Conservation (phyloP, 768 basidiomycete species). For the Naematelia encephala region DNA sequence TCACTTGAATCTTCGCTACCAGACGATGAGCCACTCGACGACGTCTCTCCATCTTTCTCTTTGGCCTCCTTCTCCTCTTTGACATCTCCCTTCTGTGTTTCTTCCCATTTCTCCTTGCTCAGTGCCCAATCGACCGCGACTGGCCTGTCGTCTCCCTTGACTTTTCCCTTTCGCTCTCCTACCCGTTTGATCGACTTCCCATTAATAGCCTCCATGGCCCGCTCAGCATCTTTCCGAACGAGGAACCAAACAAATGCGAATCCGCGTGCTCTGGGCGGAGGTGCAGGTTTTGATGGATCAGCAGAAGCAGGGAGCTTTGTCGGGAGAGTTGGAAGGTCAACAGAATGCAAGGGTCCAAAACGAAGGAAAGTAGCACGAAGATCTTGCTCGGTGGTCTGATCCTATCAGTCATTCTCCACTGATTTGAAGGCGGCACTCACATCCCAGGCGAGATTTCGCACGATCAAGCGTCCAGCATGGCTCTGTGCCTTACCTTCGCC, state of each 20-base stretch:
- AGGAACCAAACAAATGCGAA: slow-evolving; percentile 97
- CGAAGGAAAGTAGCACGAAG: slow-evolving; percentile 80
- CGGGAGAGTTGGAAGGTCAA: slow-evolving; percentile 66
- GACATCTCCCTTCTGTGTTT: slow-evolving; percentile 61
- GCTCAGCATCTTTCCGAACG: slow-evolving; percentile 76
- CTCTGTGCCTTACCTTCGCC: slow-evolving; percentile 56
- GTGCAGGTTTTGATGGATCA: slow-evolving; percentile 46
- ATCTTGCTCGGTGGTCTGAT: slow-evolving; percentile 72
- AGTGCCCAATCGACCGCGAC: slow-evolving; percentile 97
- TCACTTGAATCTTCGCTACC: slow-evolving; percentile 27
- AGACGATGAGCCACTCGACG: slow-evolving; percentile 11
- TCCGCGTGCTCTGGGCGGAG: slow-evolving; percentile 59
- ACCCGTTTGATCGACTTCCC: slow-evolving; percentile 58
- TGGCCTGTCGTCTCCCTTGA: slow-evolving; percentile 56
- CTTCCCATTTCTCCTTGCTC: slow-evolving; percentile 88
- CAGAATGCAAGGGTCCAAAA: slow-evolving; percentile 78
- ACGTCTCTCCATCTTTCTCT: slow-evolving; percentile 28
- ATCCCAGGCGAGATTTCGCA: slow-evolving; percentile 79
- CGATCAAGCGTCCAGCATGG: slow-evolving; percentile 75
- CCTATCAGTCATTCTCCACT: slow-evolving; percentile 3
- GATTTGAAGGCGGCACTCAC: slow-evolving; percentile 39
- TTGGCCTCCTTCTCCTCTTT: slow-evolving; percentile 45
- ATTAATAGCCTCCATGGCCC: slow-evolving; percentile 74
- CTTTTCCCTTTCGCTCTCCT: slow-evolving; percentile 56
- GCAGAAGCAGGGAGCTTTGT: slow-evolving; percentile 48